Base-by-base conservation (phyloP, 805 yeast genomes). In the Monosporozyma aerobia region DNA sequence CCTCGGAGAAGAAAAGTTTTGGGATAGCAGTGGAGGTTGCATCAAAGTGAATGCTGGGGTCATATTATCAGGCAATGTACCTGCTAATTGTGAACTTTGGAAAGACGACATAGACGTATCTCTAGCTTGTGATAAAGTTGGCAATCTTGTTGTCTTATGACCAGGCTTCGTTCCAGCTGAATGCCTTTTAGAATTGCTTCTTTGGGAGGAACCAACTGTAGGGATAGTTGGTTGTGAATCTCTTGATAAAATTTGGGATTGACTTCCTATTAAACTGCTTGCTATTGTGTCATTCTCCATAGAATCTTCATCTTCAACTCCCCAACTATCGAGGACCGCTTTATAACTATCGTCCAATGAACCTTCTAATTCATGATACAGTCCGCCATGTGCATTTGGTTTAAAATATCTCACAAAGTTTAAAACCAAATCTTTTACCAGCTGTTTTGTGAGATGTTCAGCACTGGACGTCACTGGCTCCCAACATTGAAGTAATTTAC, bases 11-110 rank as follows among this genome's bases (percentile, higher is more conserved):
- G 62, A 52, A 3, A 59, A 44, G 1, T 40, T 47, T 16, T 53
- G 44, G 4, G 49, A 47, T 23, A 29, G 14, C 33, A 46, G 8
- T 41, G 53, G 51, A 22, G 59, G 52, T 49, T 62, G 65, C 57
- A 59, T 53, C 40, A 65, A 50, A n/a, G 69, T 58, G 50, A 67
- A 67, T 49, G 69, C 69, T 7, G 69, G 71, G 2, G 67, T 55
- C 67, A 66, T 64, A 6, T 59, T 60, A 29, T 55, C 59, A 1
- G 71, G 71, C 43, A 67, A 46, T 1, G 56, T 43, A 22, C 52
- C 57, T 3, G 62, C 22, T 29, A 29, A 19, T 30, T 49, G 51
- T 29, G 51, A 49, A 16, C 37, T 29, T 22, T 19, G 29, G 19
- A 44, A 48, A 2, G 41, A 45, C 3, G 25, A 43, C 45, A 23